These are phyloP conservation scores for Ustilago vetiveriae DNA, from an alignment of 1,284 basidiomycete genomes.

Conservation along the genomic window DNA sequence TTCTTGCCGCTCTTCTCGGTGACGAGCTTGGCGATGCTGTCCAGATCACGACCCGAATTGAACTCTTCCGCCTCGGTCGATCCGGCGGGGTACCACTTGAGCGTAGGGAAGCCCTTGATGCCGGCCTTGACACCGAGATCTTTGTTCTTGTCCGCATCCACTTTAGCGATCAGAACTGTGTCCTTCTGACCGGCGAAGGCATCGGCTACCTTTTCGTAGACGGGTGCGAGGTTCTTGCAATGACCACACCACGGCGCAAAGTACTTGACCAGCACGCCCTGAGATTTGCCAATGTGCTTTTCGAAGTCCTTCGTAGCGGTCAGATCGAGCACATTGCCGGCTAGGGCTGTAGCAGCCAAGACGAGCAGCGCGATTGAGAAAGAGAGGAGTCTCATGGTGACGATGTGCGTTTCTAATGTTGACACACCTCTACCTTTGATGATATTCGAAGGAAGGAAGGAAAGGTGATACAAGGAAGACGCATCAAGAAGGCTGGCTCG, in stretches of 20 bases:
- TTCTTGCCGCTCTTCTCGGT: conserved; percentile 80
- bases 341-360: conserved; percentile 34
- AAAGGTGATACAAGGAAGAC: no score
- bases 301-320: conserved; percentile 60
- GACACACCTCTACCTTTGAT: no score
- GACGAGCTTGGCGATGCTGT: conserved; percentile 78
- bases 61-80: conserved; percentile 75
- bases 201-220: conserved; percentile 87
- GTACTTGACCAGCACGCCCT: conserved; percentile 61
- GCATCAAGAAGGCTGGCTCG: neutral
- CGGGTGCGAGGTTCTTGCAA: conserved; percentile 81
- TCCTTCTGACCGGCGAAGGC: conserved; percentile 77
- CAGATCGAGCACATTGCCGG: conserved; percentile 60
- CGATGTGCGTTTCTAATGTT: conserved; percentile 2
- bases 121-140: conserved; percentile 75
- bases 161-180: conserved; percentile 88
- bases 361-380: conserved; percentile 28
- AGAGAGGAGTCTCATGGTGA: conserved; percentile 36
- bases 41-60: conserved; percentile 81
- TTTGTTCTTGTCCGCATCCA: conserved; percentile 89
- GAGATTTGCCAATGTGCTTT: conserved; percentile 51
- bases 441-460: no score
- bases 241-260: conserved; percentile 67
- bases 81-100: conserved; percentile 85
- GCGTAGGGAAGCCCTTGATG: conserved; percentile 85